phyloP scores from a whole-genome alignment of 2,329 filamentous ascomycete species.

The Pezizomycotina sp. region DNA sequence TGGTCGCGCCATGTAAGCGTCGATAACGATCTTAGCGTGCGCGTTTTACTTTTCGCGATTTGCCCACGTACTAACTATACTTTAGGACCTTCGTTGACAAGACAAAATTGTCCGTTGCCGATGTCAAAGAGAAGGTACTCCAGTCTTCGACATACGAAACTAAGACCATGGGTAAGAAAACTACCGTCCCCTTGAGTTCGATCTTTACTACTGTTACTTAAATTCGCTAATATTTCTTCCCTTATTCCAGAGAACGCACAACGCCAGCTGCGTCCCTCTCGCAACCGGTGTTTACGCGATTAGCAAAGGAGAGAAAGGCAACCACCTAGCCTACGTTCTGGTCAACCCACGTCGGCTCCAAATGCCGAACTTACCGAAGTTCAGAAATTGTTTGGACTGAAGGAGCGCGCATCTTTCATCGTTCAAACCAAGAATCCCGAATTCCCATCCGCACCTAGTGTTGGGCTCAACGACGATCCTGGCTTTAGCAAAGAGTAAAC shows the following conservation, averaged over 20 bases:
- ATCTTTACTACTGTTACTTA: too few species aligned
- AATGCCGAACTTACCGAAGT: constrained; percentile 51
- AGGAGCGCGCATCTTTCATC: constrained; percentile 57
- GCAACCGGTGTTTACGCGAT: constrained; percentile 77
- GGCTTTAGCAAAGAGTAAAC: constrained; percentile 54
- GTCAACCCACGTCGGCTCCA: constrained; percentile 25
- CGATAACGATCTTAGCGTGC: constrained; percentile 21
- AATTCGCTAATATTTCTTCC: background rate
- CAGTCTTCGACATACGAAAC: constrained; percentile 52
- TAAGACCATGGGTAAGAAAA: constrained; percentile 45
- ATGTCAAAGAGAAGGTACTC: constrained; percentile 59
- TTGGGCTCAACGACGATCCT: constrained; percentile 46
- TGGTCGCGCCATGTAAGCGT: constrained; percentile 10
- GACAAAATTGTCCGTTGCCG: constrained; percentile 44
- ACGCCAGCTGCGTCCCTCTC: constrained; percentile 53
- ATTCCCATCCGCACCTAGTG: constrained; percentile 46
- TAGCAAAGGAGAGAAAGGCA: constrained; percentile 49
- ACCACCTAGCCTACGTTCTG: constrained; percentile 66
- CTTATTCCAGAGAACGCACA: constrained; percentile 32
- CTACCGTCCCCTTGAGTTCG: too few species aligned
- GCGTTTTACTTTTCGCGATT: constrained; percentile 1
- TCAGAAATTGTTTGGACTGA: constrained; percentile 58
- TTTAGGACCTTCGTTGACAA: constrained; percentile 77
- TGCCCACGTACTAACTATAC: constrained; percentile 40
- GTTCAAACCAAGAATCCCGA: constrained; percentile 67